Conservation (phyloP, 345 rosid genomes). For the Citrus glauca region DNA sequence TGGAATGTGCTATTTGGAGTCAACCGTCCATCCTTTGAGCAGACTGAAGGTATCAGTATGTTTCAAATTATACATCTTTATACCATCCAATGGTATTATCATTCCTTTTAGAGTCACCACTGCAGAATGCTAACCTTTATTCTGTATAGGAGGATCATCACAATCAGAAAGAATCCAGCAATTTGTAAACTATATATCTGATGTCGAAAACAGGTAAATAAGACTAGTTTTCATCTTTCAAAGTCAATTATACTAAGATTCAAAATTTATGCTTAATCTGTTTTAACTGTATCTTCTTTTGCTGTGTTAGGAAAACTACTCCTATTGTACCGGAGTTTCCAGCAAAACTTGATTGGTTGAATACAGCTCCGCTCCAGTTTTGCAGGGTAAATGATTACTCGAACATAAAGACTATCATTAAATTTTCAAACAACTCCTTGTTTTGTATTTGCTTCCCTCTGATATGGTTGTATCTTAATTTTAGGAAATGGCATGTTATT, state of each 20-base stretch:
- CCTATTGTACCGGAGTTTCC: slow-evolving; percentile 83
- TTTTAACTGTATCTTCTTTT: slow-evolving; percentile 5
- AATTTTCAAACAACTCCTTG: not conserved
- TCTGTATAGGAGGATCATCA: slow-evolving; percentile 46
- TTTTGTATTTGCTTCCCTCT: not conserved
- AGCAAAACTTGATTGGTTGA: slow-evolving; percentile 83
- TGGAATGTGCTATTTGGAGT: slow-evolving; percentile 78
- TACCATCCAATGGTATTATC: not conserved
- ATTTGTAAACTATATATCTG: slow-evolving; percentile 70
- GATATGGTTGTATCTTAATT: not conserved
- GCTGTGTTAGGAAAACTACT: slow-evolving; percentile 52
- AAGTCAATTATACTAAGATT: not conserved
- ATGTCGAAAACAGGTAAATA: slow-evolving; percentile 68
- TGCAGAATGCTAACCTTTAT: not conserved
- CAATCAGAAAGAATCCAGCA: slow-evolving; percentile 52
- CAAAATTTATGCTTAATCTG: slow-evolving; percentile 9
- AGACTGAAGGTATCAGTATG: slow-evolving; percentile 38
- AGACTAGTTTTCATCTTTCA: slow-evolving; percentile 8
- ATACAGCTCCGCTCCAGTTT: slow-evolving; percentile 83
- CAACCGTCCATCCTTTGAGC: slow-evolving; percentile 44
- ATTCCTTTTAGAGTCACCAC: not conserved
- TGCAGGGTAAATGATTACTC: slow-evolving; percentile 45
- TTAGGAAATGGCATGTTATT: not conserved
- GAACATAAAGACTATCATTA: not conserved
- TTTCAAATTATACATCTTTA: not conserved